Evolutionary conservation across 805 yeast genomes (phyloP).

Genomic region (Crinitomyces ghanaensis): DNA sequence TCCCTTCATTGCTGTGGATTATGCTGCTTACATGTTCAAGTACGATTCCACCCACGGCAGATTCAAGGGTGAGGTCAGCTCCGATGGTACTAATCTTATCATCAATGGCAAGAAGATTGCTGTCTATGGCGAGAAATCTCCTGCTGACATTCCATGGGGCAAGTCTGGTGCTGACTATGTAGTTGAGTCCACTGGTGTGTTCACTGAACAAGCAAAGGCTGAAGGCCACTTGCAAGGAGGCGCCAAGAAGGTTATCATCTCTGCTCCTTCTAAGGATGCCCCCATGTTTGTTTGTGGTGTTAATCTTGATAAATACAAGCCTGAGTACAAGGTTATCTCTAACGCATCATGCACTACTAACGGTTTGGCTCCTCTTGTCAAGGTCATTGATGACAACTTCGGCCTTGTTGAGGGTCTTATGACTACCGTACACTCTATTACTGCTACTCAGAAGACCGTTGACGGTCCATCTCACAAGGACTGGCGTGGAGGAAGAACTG

Average conservation of each 20-base stretch:
- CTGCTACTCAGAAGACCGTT: conserved; percentile 93
- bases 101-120: conserved; percentile 58
- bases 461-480: conserved; percentile 97
- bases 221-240: conserved; percentile 78
- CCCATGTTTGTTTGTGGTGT: conserved; percentile 95
- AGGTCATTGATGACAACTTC: conserved; percentile 73
- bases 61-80: conserved; percentile 61
- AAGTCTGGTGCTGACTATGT: conserved; percentile 70
- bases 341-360: conserved; percentile 95
- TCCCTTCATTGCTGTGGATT: conserved; percentile 81
- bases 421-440: conserved; percentile 94
- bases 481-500: conserved; percentile 98
- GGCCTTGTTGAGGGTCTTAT: conserved; percentile 87
- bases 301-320: conserved; percentile 66
- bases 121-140: conserved; percentile 74
- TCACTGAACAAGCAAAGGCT: conserved; percentile 74
- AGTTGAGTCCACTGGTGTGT: conserved; percentile 90
- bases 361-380: conserved; percentile 91
- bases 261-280: conserved; percentile 89
- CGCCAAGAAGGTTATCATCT: conserved; percentile 89
- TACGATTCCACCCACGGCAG: conserved; percentile 90
- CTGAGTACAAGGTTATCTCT: conserved; percentile 67
- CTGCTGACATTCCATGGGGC: conserved; percentile 83
- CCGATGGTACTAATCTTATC: conserved; percentile 42
- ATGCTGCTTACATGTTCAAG: conserved; percentile 93